A percentile compares a stretch with the other conserved stretches of the same genome.
phyloP scores from a whole-genome alignment of 768 basidiomycete species.

The Tulasnella sp. region DNA sequence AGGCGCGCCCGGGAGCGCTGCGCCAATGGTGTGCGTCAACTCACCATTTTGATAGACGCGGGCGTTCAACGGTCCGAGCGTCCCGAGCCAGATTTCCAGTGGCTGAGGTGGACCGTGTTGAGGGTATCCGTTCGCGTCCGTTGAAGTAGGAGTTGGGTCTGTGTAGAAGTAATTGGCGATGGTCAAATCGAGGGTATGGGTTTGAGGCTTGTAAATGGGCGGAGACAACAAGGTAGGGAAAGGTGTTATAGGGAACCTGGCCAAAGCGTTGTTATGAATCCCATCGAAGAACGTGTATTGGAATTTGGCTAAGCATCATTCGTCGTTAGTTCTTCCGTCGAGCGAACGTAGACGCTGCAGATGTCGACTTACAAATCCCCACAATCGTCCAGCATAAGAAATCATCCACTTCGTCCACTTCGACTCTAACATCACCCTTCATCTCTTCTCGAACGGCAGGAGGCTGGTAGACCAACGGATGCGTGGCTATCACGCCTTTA shows the following conservation, averaged over 20 bases:
- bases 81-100: slow-evolving; percentile 81
- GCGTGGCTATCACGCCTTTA: slow-evolving; percentile 31
- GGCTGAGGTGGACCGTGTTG: slow-evolving; percentile 43
- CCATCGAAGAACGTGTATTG: slow-evolving; percentile 86
- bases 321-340: slow-evolving; percentile 16
- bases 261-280: slow-evolving; percentile 55
- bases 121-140: background rate
- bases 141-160: slow-evolving; percentile 42
- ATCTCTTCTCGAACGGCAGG: slow-evolving; percentile 74
- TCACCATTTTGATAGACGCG: slow-evolving; percentile 54
- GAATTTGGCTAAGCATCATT: slow-evolving; percentile 56
- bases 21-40: slow-evolving; percentile 17
- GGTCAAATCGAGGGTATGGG: slow-evolving; percentile 69
- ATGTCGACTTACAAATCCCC: slow-evolving; percentile 58
- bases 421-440: slow-evolving; percentile 60
- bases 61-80: slow-evolving; percentile 71
- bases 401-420: slow-evolving; percentile 87
- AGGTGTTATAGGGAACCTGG: slow-evolving; percentile 74
- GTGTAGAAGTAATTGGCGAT: slow-evolving; percentile 84
- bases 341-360: background rate
- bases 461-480: slow-evolving; percentile 66
- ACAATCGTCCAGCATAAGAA: slow-evolving; percentile 95
- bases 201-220: slow-evolving; percentile 57
- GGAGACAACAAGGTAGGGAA: slow-evolving; percentile 79
- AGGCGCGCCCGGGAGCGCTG: background rate